Base-by-base conservation (phyloP, 2,329 filamentous ascomycete genomes). In the Pseudogymnoascus sp. region DNA sequence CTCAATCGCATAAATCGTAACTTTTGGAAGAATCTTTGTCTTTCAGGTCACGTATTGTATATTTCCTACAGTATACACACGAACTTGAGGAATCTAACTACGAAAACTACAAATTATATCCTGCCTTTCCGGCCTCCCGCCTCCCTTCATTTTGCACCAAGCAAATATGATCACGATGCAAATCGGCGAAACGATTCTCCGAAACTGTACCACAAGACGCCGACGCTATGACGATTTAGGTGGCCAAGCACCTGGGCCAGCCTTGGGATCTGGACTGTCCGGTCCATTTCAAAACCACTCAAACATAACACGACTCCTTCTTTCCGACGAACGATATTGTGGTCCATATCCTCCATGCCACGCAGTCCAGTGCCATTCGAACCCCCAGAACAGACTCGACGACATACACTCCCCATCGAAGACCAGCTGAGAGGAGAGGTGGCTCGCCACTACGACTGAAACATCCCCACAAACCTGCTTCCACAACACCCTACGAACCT, bases 231-330 rank as follows among this genome's bases (percentile, higher is more conserved):
- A 56, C 28, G 46, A 34, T 56, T 56, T 56, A 18, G 46, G 46
- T 56, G 46, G 46, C 46, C 25, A 53, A 53, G 46, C 25, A 18
- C n/a, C 46, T 56, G 46, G 25, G 1, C 46, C 46, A 56, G 46
- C 25, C 28, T 56, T 34, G 46, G 46, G 28, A 5, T 34, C 16
- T 56, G 28, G 46, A 56, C 25, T 56, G 5, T 56, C 25, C 34
- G 25, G 46, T 56, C 28, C n/a, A 34, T 56, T 56, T 34, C n/a
- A 56, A 56, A 56, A 31, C 46, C 25, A 56, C 46, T 18, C 46
- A 56, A 56, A 56, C 46, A 56, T 34, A 56, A 18, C 46, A 53
- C 46, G 46, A 56, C 28, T 56, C 46, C 25, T 56, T 34, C 46
- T 56, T 56, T 53, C n/a, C 25, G 28, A 34, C 46, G 5, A 56